Conservation (phyloP, 1,284 basidiomycete species). For the Coriolopsis trogii region DNA sequence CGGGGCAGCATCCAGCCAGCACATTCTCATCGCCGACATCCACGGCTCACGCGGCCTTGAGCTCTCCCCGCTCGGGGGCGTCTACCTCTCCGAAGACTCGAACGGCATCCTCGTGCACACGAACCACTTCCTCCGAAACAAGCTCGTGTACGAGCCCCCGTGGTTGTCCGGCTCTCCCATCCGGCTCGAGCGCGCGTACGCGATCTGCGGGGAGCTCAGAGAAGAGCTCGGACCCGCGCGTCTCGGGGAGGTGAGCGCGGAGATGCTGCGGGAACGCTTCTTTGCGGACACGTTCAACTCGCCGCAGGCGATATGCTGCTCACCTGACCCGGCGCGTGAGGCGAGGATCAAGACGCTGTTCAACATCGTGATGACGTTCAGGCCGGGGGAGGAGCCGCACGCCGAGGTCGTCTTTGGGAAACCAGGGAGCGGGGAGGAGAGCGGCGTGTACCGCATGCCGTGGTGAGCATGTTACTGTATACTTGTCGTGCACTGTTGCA, state of each 20-base stretch:
- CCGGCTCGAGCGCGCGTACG: slow-evolving; percentile 32
- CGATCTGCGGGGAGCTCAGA: slow-evolving; percentile 29
- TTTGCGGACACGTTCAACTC: slow-evolving; percentile 37
- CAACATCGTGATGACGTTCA: slow-evolving; percentile 40
- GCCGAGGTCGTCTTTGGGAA: slow-evolving; percentile 38
- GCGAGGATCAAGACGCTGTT: slow-evolving; percentile 36
- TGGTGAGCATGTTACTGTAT: slow-evolving; percentile 19
- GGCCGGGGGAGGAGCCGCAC: slow-evolving; percentile 26
- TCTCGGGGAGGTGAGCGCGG: slow-evolving; percentile 24
- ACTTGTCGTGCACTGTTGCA: not conserved
- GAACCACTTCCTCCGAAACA: slow-evolving; percentile 40
- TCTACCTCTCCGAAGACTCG: slow-evolving; percentile 31
- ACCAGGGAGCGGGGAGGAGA: slow-evolving; percentile 31
- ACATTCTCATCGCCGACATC: slow-evolving; percentile 39
- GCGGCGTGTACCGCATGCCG: slow-evolving; percentile 30
- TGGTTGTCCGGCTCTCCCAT: slow-evolving; percentile 37
- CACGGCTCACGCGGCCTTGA: slow-evolving; percentile 33
- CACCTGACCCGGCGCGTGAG: slow-evolving; percentile 23
- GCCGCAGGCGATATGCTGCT: slow-evolving; percentile 38
- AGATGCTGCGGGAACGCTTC: slow-evolving; percentile 29
- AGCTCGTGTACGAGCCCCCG: slow-evolving; percentile 34
- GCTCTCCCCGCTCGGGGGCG: slow-evolving; percentile 34
- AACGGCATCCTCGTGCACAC: slow-evolving; percentile 37
- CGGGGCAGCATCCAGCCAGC: slow-evolving; percentile 38
- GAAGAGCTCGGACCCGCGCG: slow-evolving; percentile 13